These are phyloP conservation scores for Chondrostereum purpureum DNA, from an alignment of 1,284 basidiomycete genomes.

Conservation along the genomic window DNA sequence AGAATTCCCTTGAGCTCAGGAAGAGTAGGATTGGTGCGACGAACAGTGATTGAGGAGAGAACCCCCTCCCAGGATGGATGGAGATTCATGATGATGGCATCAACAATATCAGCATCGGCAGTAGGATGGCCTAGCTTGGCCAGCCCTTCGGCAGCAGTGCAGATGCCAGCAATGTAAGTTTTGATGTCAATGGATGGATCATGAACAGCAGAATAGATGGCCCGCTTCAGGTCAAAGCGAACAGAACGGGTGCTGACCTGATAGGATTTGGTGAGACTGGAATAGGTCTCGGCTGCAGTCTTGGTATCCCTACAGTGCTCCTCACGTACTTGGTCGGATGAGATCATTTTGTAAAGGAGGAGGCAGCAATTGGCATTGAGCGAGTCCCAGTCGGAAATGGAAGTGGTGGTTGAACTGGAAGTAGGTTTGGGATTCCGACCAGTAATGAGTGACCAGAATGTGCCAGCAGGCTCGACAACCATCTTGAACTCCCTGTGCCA, in stretches of 20 bases:
- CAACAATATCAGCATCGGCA: neutral
- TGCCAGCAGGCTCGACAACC: too few relatives aligned
- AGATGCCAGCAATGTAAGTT: neutral
- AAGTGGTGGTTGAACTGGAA: too few relatives aligned
- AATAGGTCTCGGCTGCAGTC: too few relatives aligned
- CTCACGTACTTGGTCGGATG: too few relatives aligned
- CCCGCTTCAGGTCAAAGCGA: neutral
- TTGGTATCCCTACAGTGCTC: too few relatives aligned
- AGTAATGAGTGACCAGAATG: too few relatives aligned
- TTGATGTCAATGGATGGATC: neutral
- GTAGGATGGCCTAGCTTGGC: neutral
- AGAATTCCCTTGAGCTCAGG: neutral
- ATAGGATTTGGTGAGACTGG: too few relatives aligned
- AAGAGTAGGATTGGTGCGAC: neutral
- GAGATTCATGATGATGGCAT: neutral
- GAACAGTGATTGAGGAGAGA: neutral
- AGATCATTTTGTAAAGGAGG: too few relatives aligned
- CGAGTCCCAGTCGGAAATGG: too few relatives aligned
- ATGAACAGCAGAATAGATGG: neutral
- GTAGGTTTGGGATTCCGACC: too few relatives aligned
- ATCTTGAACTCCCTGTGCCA: too few relatives aligned
- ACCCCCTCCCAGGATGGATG: neutral
- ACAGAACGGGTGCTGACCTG: neutral
- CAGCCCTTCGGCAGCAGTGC: neutral
- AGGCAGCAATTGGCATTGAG: too few relatives aligned